Base-by-base conservation (phyloP, 2,329 filamentous ascomycete genomes). In the Botrytis byssoidea region DNA sequence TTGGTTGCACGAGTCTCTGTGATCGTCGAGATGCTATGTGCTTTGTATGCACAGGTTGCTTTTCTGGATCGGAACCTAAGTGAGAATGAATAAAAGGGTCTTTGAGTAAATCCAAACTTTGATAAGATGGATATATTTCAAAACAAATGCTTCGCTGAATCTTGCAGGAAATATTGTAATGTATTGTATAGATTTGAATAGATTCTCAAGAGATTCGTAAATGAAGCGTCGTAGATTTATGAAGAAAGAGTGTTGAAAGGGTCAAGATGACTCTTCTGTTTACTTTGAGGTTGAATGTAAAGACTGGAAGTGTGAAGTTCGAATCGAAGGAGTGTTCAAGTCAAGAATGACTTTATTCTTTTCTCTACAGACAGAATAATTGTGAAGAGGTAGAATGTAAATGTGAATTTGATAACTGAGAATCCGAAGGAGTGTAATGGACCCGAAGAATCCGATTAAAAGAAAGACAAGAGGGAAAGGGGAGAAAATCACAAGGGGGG, bases 391-490 rank as follows among this genome's bases (percentile, higher is more conserved):
- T 40, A 42, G 37, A 57, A 69, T 57, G 35, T 25, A 57, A 57
- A 55, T 55, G 57, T 74, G 77, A 78, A 75, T 74, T 64, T 73
- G 76, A 76, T 73, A 60, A 57, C 29, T 72, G 70, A 59, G 73
- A 76, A 78, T 77, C 78, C 79, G 77, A 81, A 81, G 75, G 83
- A 83, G 81, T 80, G 81, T 82, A 82, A 80, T 81, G 82, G 82
- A 80, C 81, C 84, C 84, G 85, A 81, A 86, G 86, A 81, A 85
- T 72, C 71, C 71, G 70, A 71, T 71, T 68, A 69, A 68, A 74
- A 76, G 78, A 80, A 79, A 77, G 78, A 79, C 78, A 74, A 75
- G 78, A 78, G 77, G 75, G 78, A 77, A 76, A 74, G 79, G 77
- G 79, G 76, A 80, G 75, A 74, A 73, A 73, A 74, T 73, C 72